Base-by-base conservation (phyloP, 2,329 filamentous ascomycete genomes). In the Cryoendolithus antarcticus region DNA sequence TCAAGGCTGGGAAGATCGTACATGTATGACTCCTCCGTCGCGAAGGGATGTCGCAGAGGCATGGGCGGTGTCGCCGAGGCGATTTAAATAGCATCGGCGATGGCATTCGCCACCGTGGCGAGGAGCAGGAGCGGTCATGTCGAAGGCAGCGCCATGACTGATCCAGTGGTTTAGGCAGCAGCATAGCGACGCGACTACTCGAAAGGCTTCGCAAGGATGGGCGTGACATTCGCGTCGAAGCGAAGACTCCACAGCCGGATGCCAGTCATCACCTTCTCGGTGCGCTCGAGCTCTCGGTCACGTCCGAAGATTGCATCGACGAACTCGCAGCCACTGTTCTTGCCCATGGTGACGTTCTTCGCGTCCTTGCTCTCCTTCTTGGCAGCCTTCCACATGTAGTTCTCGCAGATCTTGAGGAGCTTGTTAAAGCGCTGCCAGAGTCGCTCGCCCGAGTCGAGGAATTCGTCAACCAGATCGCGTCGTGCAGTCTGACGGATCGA, bases 161-260 rank as follows among this genome's bases (percentile, higher is more conserved):
- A 5, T 19, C 15, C 15, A 19, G 15, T 19, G 15, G 15, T 19
- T 19, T 19, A 19, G 15, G 15, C 15, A 19, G 5, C 15, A 19
- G 15, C 3, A 19, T 19, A 19, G 15, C 15, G 15, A 19, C 15
- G 15, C 15, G 15, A 19, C 38, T 40, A 40, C 32, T 31, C 15
- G 27, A 35, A 34, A n/a, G 39, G 39, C 31, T 30, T 34, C 30
- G 39, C 39, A 28, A 96, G 69, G 51, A 96, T 89, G 21, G 89
- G 83, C 55, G 93, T 85, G 65, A 86, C 94, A 70, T 96, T 95
- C 61, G 84, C 85, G 56, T 95, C 86, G 62, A 95, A 98, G 34
- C 89, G 82, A 64, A 93, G 77, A 61, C 83, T 86, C 85, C 89
- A 98, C 29, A 88, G 71, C 36, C 84, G 76, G 56, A 94, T 80